Evolutionary conservation across 345 rosid species (phyloP).

Genomic region (Trapa incisa): DNA sequence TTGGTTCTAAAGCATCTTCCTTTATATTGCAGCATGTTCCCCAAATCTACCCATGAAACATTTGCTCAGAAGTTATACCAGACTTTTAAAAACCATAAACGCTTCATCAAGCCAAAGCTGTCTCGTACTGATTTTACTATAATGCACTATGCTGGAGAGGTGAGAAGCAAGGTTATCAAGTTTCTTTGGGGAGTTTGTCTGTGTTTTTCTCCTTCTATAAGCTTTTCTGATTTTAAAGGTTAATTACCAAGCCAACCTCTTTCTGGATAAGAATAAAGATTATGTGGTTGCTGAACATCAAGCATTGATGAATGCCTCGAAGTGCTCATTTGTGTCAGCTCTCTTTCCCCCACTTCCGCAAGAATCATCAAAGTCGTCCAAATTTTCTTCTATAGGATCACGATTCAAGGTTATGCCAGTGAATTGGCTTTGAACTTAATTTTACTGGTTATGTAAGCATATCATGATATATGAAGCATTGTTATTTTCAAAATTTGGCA

Average conservation of each 20-base stretch:
- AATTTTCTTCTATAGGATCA: conserved; percentile 86
- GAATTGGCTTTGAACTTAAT: background rate
- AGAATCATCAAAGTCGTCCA: conserved; percentile 83
- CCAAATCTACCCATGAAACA: conserved; percentile 81
- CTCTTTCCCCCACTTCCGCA: conserved; percentile 75
- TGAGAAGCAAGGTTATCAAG: conserved; percentile 12
- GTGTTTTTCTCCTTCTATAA: background rate
- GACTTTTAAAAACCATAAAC: conserved; percentile 58
- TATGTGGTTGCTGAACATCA: conserved; percentile 96
- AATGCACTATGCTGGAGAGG: conserved; percentile 92
- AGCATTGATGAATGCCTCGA: conserved; percentile 64
- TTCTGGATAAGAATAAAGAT: conserved; percentile 89
- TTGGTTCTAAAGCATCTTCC: conserved; percentile 9
- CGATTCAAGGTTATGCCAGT: conserved; percentile 55
- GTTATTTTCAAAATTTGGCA: background rate
- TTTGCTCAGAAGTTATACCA: conserved; percentile 89
- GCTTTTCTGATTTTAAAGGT: conserved; percentile 30
- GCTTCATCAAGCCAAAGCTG: conserved; percentile 91
- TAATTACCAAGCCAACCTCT: conserved; percentile 59
- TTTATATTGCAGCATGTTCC: conserved; percentile 69
- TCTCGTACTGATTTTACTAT: conserved; percentile 81
- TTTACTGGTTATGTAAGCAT: background rate
- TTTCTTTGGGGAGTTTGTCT: background rate
- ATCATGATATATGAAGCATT: background rate
- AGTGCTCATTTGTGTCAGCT: conserved; percentile 60